phyloP scores from a whole-genome alignment of 2,329 filamentous ascomycete species.

The Reticulascus tulasneorum region DNA sequence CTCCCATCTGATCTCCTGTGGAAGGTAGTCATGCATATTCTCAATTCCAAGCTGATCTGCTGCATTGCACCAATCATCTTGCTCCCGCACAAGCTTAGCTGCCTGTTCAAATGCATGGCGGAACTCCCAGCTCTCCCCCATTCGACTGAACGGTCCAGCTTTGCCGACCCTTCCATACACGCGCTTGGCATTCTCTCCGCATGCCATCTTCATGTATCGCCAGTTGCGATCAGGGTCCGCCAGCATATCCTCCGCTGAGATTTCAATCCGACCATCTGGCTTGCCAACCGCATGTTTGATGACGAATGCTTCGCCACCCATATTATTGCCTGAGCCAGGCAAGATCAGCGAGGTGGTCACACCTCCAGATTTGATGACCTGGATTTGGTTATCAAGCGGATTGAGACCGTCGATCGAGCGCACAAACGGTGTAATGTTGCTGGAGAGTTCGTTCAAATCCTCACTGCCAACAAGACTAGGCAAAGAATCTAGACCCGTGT shows the following conservation, averaged over 20 bases:
- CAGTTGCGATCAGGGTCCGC: slow-evolving; percentile 62
- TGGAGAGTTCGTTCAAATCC: slow-evolving; percentile 61
- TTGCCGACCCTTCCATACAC: slow-evolving; percentile 54
- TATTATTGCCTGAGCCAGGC: slow-evolving; percentile 69
- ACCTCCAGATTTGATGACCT: slow-evolving; percentile 69
- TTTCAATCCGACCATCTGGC: slow-evolving; percentile 56
- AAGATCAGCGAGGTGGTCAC: slow-evolving; percentile 65
- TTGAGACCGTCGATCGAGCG: slow-evolving; percentile 63
- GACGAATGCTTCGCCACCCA: slow-evolving; percentile 66
- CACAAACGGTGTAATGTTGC: slow-evolving; percentile 64
- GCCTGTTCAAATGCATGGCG: slow-evolving; percentile 65
- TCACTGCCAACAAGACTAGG: slow-evolving; percentile 49
- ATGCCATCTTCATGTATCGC: slow-evolving; percentile 76
- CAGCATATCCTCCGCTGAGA: slow-evolving; percentile 59
- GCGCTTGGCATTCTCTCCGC: slow-evolving; percentile 65
- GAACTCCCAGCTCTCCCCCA: slow-evolving; percentile 68
- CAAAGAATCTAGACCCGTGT: slow-evolving; percentile 57
- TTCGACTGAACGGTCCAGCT: slow-evolving; percentile 54
- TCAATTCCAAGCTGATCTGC: slow-evolving; percentile 48
- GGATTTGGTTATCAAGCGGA: slow-evolving; percentile 59
- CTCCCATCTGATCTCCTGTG: slow-evolving; percentile 61
- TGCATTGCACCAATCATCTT: slow-evolving; percentile 65
- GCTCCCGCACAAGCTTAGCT: slow-evolving; percentile 48
- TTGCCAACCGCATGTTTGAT: slow-evolving; percentile 65
- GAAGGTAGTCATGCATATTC: slow-evolving; percentile 54